Conservation (phyloP, 1,139 yeast species). For the Yamadazyma dushanensis region DNA sequence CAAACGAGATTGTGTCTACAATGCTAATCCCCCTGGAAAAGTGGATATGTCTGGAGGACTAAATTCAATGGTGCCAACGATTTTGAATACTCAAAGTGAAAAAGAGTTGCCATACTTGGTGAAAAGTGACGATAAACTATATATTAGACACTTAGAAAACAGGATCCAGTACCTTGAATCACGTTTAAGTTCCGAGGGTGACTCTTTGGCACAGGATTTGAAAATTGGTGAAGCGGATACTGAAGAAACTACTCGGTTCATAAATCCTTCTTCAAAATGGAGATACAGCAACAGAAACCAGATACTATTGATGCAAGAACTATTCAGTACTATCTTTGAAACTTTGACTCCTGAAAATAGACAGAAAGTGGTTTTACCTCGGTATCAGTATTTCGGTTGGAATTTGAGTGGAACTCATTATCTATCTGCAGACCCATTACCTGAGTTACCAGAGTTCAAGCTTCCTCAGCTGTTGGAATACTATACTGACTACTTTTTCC, state of each 20-base stretch:
- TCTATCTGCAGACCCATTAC: slow-evolving; percentile 39
- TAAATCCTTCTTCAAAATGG: slow-evolving; percentile 38
- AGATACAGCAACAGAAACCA: slow-evolving; percentile 54
- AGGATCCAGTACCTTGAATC: slow-evolving; percentile 42
- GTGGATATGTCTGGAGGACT: background rate
- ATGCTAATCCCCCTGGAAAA: slow-evolving; percentile 9
- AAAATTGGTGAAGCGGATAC: slow-evolving; percentile 17
- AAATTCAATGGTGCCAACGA: slow-evolving; percentile 11
- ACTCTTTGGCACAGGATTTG: slow-evolving; percentile 3
- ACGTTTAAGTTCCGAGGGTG: slow-evolving; percentile 23
- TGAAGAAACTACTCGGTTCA: slow-evolving; percentile 17
- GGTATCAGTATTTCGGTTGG: slow-evolving; percentile 67
- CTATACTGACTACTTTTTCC: slow-evolving; percentile 44
- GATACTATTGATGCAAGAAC: slow-evolving; percentile 44
- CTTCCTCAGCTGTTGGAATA: slow-evolving; percentile 16
- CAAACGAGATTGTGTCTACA: slow-evolving; percentile 39
- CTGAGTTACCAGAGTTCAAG: slow-evolving; percentile 30
- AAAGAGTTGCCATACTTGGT: slow-evolving; percentile 15
- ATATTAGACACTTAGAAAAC: slow-evolving; percentile 38
- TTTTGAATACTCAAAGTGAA: slow-evolving; percentile 11
- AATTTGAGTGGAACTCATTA: slow-evolving; percentile 62
- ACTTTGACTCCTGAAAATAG: slow-evolving; percentile 40
- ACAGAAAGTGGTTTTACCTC: slow-evolving; percentile 45
- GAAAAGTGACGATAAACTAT: slow-evolving; percentile 17
- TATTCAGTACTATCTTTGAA: slow-evolving; percentile 41